These are phyloP conservation scores for Tuber calosporum DNA, from an alignment of 495 filamentous ascomycete genomes.

Conservation along the genomic window DNA sequence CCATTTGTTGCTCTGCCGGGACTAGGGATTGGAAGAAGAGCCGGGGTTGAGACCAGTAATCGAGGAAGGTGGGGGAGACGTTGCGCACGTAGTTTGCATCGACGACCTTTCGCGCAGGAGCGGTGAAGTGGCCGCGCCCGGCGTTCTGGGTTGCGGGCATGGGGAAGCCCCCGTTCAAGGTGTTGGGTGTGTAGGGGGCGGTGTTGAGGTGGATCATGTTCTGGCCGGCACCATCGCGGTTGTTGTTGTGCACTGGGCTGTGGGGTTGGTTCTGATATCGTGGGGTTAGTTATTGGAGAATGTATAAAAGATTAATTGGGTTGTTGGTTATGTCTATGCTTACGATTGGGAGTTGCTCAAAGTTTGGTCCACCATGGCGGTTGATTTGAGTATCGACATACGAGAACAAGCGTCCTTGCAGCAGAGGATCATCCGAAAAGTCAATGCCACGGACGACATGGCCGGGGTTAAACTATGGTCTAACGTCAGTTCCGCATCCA, in stretches of 20 bases:
- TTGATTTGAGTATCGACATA: constrained; percentile 72
- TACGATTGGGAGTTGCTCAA: constrained; percentile 63
- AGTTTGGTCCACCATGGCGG: constrained; percentile 65
- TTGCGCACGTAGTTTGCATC: constrained; percentile 54
- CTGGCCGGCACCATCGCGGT: constrained; percentile 57
- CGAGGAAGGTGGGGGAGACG: constrained; percentile 59
- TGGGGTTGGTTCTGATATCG: constrained; percentile 52
- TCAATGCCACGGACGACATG: constrained; percentile 65
- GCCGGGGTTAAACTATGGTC: constrained; percentile 49
- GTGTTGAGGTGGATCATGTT: constrained; percentile 52
- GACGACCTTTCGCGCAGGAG: constrained; percentile 50
- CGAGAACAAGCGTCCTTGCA: constrained; percentile 66
- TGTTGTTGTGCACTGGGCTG: constrained; percentile 64
- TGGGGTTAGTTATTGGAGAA: constrained; percentile 8
- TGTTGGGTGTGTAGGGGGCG: constrained; percentile 57
- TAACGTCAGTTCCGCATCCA: neutral
- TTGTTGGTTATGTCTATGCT: neutral
- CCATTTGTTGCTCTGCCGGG: constrained; percentile 63
- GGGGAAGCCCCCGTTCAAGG: constrained; percentile 58
- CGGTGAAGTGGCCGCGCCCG: constrained; percentile 68
- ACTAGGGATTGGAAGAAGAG: constrained; percentile 71
- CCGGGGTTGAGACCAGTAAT: constrained; percentile 69
- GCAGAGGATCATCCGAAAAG: constrained; percentile 65
- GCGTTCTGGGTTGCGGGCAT: constrained; percentile 62
- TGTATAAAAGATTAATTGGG: neutral